These are phyloP conservation scores for Acanthamoeba royreba DNA, from an alignment of 208 protist genomes.

Conservation along the genomic window DNA sequence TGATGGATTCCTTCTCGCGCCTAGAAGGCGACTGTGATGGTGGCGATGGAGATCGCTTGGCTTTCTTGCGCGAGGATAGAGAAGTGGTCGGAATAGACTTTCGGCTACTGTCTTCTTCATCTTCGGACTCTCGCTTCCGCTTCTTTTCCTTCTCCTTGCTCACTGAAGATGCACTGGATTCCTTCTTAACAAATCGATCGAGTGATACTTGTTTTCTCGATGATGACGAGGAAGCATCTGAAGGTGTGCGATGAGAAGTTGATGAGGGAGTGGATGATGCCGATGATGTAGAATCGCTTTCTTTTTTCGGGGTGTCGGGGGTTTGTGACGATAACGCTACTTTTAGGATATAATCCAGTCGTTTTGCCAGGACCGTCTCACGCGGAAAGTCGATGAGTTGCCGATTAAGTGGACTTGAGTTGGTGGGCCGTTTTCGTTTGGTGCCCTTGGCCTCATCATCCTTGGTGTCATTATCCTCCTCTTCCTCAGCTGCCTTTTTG, in stretches of 20 bases:
- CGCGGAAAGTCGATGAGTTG: conserved; percentile 18
- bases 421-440: neutral
- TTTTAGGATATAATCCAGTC: conserved; percentile 42
- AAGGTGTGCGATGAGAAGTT: neutral
- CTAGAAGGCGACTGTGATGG: too few relatives aligned
- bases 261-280: neutral
- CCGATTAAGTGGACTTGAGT: neutral
- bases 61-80: neutral
- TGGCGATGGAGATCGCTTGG: neutral
- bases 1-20: neutral
- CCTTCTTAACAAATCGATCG: conserved; percentile 36
- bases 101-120: neutral
- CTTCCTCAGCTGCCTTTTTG: too few relatives aligned
- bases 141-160: neutral
- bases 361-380: conserved; percentile 7
- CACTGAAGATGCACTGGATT: neutral
- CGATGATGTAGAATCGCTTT: neutral
- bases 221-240: neutral
- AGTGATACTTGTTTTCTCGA: neutral
- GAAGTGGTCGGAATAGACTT: too few relatives aligned
- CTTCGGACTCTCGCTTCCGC: neutral
- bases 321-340: neutral
- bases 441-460: neutral
- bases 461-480: neutral
- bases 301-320: neutral